A percentile compares a stretch with the other conserved stretches of the same genome.
phyloP scores from a whole-genome alignment of 495 filamentous ascomycete species.

The Choiromyces venosus region DNA sequence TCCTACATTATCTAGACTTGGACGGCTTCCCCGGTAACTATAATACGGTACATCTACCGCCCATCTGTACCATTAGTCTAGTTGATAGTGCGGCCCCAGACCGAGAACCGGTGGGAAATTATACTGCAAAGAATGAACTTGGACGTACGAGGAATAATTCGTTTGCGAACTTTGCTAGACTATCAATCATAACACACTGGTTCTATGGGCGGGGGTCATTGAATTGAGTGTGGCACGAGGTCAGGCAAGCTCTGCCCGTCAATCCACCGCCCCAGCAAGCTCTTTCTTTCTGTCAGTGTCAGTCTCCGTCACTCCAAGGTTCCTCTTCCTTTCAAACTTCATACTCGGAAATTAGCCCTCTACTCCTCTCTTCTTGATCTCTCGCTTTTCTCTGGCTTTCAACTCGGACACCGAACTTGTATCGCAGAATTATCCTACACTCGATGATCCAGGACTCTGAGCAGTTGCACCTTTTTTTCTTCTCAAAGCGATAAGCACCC shows the following conservation, averaged over 20 bases:
- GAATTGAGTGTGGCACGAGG: not conserved
- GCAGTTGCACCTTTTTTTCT: slow-evolving; percentile 6
- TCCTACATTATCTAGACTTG: not conserved
- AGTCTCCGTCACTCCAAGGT: not conserved
- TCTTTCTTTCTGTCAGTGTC: not conserved
- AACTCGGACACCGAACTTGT: not conserved
- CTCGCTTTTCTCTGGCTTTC: not conserved
- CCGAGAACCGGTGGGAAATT: not conserved
- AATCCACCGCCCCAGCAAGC: not conserved
- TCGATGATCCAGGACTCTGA: slow-evolving; percentile 4
- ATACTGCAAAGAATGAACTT: not conserved
- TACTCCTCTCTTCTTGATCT: not conserved
- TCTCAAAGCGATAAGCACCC: slow-evolving; percentile 32
- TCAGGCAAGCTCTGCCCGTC: not conserved
- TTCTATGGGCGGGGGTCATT: not conserved
- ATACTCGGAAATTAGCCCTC: slow-evolving; percentile 4
- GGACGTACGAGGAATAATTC: not conserved
- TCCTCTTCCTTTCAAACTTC: not conserved
- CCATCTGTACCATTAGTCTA: no score
- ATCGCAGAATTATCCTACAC: not conserved
- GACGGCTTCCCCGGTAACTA: not conserved
- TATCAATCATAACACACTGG: not conserved
- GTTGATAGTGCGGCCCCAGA: not conserved
- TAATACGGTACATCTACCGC: not conserved
- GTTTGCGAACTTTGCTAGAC: not conserved